Evolutionary conservation across 768 basidiomycete species (phyloP).

Genomic region (Termitomyces sp.): DNA sequence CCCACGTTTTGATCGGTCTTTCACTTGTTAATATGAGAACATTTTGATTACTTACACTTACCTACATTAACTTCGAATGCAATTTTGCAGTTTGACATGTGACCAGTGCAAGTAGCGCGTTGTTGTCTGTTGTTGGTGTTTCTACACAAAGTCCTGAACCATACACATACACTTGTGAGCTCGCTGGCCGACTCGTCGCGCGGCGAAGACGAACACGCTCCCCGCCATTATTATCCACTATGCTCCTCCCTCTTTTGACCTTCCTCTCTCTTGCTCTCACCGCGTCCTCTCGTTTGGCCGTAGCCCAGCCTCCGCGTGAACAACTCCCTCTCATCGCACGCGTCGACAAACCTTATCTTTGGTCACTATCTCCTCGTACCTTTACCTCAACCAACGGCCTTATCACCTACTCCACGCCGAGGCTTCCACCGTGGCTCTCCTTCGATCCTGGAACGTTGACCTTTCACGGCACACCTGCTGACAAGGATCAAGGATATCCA

Average conservation of each 20-base stretch:
- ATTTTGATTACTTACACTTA: slow-evolving; percentile 13
- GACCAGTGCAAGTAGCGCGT: slow-evolving; percentile 1
- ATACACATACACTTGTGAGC: slow-evolving; percentile 30
- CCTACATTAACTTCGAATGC: slow-evolving; percentile 3
- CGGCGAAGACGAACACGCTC: slow-evolving; percentile 30
- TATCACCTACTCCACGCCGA: slow-evolving; percentile 44
- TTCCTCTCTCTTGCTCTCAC: slow-evolving; percentile 33
- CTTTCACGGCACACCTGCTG: slow-evolving; percentile 65
- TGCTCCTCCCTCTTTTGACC: slow-evolving; percentile 57
- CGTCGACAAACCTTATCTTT: slow-evolving; percentile 55
- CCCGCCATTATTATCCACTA: slow-evolving; percentile 52
- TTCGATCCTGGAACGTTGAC: slow-evolving; percentile 59
- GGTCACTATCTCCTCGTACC: slow-evolving; percentile 61
- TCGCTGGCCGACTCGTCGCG: slow-evolving; percentile 55
- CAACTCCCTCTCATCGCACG: slow-evolving; percentile 83
- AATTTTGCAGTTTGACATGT: neutral
- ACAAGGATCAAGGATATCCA: slow-evolving; percentile 56
- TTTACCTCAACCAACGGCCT: slow-evolving; percentile 47
- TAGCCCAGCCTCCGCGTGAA: slow-evolving; percentile 55
- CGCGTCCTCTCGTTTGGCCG: slow-evolving; percentile 36
- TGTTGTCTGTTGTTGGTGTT: slow-evolving; percentile 26
- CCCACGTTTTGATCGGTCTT: slow-evolving; percentile 4
- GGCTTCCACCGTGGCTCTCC: slow-evolving; percentile 70
- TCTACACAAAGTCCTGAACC: neutral
- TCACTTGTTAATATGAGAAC: slow-evolving; percentile 15